Percentiles rank a stretch among this genome's conserved stretches.
phyloP scores from a whole-genome alignment of 2,329 filamentous ascomycete genomes.

The Pyrenophora tritici-repentis region DNA sequence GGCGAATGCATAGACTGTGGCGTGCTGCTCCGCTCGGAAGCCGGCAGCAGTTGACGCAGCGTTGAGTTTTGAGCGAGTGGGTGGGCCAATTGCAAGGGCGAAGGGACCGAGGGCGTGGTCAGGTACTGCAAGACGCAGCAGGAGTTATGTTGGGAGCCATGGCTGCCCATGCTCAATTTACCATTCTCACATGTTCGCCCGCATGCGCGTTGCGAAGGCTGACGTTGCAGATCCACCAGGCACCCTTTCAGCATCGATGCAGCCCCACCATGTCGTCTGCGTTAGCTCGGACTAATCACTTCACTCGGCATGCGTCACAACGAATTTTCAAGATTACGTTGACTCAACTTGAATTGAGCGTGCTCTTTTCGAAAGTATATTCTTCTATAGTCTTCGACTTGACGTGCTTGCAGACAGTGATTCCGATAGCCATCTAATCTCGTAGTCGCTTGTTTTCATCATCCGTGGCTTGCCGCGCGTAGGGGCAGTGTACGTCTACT shows the following conservation, averaged over 20 bases:
- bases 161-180: constrained; percentile 20
- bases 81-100: not conserved
- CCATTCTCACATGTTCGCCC: constrained; percentile 36
- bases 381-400: no score
- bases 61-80: not conserved
- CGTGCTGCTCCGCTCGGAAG: not conserved
- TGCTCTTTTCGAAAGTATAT: no score
- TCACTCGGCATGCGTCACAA: no score
- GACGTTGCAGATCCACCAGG: constrained; percentile 36
- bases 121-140: not conserved
- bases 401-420: no score
- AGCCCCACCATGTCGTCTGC: no score
- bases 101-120: not conserved
- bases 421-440: no score
- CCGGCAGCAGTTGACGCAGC: not conserved
- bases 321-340: no score
- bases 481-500: constrained; percentile 13
- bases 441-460: no score
- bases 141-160: constrained; percentile 16
- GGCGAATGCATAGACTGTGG: not conserved
- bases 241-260: constrained; percentile 15
- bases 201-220: constrained; percentile 31
- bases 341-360: no score
- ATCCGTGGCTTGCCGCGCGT: not conserved
- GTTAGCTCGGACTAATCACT: no score